Conservation (phyloP, 1,284 basidiomycete species). For the Phylloporus sp. region DNA sequence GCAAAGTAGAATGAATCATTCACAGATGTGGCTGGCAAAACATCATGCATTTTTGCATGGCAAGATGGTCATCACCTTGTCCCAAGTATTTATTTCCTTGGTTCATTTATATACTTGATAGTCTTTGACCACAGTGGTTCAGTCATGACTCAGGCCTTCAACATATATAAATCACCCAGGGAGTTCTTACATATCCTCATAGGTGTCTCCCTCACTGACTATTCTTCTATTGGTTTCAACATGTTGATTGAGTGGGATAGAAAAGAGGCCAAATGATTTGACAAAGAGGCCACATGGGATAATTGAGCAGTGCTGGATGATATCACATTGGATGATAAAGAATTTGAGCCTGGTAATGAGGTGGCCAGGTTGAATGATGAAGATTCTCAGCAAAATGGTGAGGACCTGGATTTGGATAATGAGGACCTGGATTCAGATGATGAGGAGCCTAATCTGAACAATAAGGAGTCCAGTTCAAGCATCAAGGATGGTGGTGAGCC, state of each 20-base stretch:
- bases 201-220: not conserved
- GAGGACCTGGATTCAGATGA: no score
- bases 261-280: no score
- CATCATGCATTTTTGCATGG: not conserved
- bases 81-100: not conserved
- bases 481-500: no score
- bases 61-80: slow-evolving; percentile 1
- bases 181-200: not conserved
- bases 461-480: no score
- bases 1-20: not conserved
- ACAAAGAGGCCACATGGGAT: no score
- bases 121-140: not conserved
- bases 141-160: not conserved
- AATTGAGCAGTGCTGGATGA: no score
- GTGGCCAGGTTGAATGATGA: no score
- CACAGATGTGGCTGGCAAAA: not conserved
- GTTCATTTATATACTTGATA: not conserved
- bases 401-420: no score
- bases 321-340: no score
- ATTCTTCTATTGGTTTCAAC: not conserved
- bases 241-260: not conserved
- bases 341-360: not conserved
- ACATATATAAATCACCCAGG: not conserved
- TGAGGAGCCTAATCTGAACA: no score
- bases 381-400: no score